Evolutionary conservation across 164 flowering plant genomes (phyloP).

Genomic region (Paratinospora sagittata): DNA sequence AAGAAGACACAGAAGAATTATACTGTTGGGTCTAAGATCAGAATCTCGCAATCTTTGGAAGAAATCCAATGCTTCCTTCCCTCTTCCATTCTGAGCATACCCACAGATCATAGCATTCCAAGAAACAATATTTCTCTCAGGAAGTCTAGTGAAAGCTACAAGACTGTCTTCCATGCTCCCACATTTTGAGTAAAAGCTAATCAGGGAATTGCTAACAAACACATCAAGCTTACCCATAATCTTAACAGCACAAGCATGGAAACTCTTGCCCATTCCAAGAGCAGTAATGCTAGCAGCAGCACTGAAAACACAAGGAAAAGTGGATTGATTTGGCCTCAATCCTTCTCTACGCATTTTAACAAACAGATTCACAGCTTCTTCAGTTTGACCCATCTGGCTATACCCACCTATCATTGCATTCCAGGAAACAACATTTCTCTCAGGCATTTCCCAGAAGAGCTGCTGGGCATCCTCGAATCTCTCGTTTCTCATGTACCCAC

Average conservation of each 20-base stretch:
- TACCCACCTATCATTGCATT: conserved; percentile 81
- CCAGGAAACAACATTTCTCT: conserved; percentile 74
- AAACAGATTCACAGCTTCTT: conserved; percentile 71
- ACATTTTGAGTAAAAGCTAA: conserved; percentile 82
- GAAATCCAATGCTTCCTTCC: conserved; percentile 45
- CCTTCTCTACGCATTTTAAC: conserved; percentile 63
- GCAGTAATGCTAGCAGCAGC: conserved; percentile 71
- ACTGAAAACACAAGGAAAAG: conserved; percentile 58
- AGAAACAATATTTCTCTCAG: conserved; percentile 51
- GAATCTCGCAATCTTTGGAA: conserved; percentile 32
- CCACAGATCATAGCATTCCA: conserved; percentile 85
- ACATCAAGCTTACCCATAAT: conserved; percentile 35
- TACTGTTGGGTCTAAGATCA: conserved; percentile 43
- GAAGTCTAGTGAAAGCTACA: conserved; percentile 38
- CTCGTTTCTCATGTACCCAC: conserved; percentile 49
- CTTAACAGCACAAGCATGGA: conserved; percentile 76
- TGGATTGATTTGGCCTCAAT: conserved; percentile 38
- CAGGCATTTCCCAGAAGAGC: conserved; percentile 56
- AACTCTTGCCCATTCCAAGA: conserved; percentile 60
- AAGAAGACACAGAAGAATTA: conserved; percentile 58
- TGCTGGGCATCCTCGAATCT: conserved; percentile 46
- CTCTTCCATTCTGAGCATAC: conserved; percentile 75
- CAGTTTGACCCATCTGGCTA: conserved; percentile 65
- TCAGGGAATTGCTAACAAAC: conserved; percentile 59
- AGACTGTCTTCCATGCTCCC: conserved; percentile 76